These are phyloP conservation scores for Huiozyma naganishii DNA, from an alignment of 805 yeast genomes.

Conservation along the genomic window DNA sequence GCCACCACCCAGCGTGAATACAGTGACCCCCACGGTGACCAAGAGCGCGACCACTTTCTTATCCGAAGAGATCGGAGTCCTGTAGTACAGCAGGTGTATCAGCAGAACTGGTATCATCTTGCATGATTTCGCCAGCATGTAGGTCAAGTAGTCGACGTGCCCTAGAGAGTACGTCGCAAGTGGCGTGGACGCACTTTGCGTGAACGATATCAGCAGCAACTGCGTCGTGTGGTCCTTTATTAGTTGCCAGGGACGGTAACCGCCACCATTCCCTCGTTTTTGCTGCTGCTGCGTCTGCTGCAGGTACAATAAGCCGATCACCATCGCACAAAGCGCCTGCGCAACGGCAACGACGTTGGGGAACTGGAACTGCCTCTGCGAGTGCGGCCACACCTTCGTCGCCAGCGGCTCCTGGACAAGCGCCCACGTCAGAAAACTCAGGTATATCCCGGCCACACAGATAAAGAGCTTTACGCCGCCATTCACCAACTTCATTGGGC, in stretches of 20 bases:
- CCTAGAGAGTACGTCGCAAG: conserved; percentile 66
- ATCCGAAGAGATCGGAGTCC: conserved; percentile 57
- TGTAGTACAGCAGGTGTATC: conserved; percentile 62
- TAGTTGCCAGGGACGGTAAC: conserved; percentile 27
- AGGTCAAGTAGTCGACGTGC: conserved; percentile 80
- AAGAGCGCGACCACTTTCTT: conserved; percentile 67
- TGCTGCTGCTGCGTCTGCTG: too few relatives aligned
- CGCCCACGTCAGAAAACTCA: conserved; percentile 85
- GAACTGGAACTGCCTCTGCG: conserved; percentile 48
- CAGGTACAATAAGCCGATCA: conserved; percentile 56
- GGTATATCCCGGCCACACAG: conserved; percentile 60
- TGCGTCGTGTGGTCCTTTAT: conserved; percentile 26
- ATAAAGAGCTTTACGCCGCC: conserved; percentile 12
- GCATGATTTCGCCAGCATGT: conserved; percentile 82
- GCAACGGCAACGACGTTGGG: conserved; percentile 68
- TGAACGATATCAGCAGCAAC: conserved; percentile 46
- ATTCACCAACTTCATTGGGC: not conserved
- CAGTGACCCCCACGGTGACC: conserved; percentile 76
- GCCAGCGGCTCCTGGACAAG: conserved; percentile 82
- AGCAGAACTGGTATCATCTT: conserved; percentile 90
- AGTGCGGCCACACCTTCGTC: conserved; percentile 58
- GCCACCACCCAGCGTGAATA: conserved; percentile 53
- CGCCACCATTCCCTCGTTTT: conserved; percentile 20
- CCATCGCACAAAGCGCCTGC: conserved; percentile 64
- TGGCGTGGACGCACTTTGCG: conserved; percentile 77